phyloP scores from a whole-genome alignment of 306 rosid species.

The Vigna trinervia region DNA sequence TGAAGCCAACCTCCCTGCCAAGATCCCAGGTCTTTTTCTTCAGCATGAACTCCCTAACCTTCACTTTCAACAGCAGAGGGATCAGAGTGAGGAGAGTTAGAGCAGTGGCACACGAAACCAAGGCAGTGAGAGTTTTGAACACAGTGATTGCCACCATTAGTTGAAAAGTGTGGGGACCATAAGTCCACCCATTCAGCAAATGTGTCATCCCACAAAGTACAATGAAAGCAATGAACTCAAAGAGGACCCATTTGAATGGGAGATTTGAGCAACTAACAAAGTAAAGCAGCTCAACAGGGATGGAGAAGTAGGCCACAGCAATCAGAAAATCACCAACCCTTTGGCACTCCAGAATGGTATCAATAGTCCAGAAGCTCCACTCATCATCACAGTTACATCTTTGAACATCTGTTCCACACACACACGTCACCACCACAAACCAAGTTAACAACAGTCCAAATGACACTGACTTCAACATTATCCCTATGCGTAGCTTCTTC shows the following conservation, averaged over 20 bases:
- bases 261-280: slow-evolving; percentile 84
- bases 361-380: slow-evolving; percentile 73
- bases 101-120: slow-evolving; percentile 86
- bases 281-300: slow-evolving; percentile 85
- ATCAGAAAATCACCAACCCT: slow-evolving; percentile 83
- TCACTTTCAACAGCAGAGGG: slow-evolving; percentile 87
- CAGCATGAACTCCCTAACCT: slow-evolving; percentile 86
- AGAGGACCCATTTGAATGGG: slow-evolving; percentile 94
- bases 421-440: slow-evolving; percentile 49
- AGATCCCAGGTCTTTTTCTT: slow-evolving; percentile 89
- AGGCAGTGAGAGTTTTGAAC: slow-evolving; percentile 79
- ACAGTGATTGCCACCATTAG: slow-evolving; percentile 78
- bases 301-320: slow-evolving; percentile 89
- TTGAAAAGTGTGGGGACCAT: slow-evolving; percentile 81
- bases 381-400: slow-evolving; percentile 92
- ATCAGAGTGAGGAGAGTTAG: slow-evolving; percentile 81
- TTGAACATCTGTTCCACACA: slow-evolving; percentile 53
- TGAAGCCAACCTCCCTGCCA: slow-evolving; percentile 79
- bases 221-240: slow-evolving; percentile 82
- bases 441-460: slow-evolving; percentile 58
- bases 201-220: slow-evolving; percentile 91
- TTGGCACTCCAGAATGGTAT: slow-evolving; percentile 76
- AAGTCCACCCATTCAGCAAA: slow-evolving; percentile 87
- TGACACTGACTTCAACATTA: slow-evolving; percentile 69
- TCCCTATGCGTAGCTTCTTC: slow-evolving; percentile 47